Evolutionary conservation across 306 rosid genomes (phyloP), one percentile per base, ranked within the genome.

Genomic region (Rosa rugosa): DNA sequence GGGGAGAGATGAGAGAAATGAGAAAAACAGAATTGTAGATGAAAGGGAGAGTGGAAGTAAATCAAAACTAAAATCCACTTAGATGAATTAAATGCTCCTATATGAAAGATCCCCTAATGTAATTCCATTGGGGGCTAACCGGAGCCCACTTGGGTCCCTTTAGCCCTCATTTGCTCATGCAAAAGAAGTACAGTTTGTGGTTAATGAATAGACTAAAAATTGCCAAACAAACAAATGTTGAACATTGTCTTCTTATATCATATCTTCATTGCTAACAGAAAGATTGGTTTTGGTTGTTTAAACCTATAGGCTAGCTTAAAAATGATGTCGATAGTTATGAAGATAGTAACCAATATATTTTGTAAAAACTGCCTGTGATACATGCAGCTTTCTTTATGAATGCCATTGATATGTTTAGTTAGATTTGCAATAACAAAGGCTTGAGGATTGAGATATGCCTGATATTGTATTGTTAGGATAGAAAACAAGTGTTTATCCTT

Each of bases 401-500:
- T 38, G 17, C 11, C 41, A 25, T 72, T 36, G n/a, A 54, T 56
- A 73, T 38, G 8, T 23, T 57, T 74, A 62, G 44, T 59, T 23
- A 41, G 27, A 42, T 60, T 10, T 31, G 3, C 45, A 45, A n/a
- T 17, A 5, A 42, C 12, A 4, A 16, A 60, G 70, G 70, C 70
- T 74, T 64, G 42, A 63, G 69, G 44, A n/a, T 64, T 75, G 45
- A 75, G 69, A 73, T 53, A 54, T 40, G 50, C 2, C 22, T n/a
- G 42, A 79, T 31, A 50, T 41, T 64, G 45, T 65, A 25, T 25
- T 60, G 16, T 73, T 42, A n/a, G 70, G 31, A 60, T 60, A 75
- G 44, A 41, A 45, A 23, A 14, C 4, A 7, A 73, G 16, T 40
- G 57, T 47, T 41, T 23, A 8, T 14, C 10, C 78, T 10, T 74